phyloP scores from a whole-genome alignment of 768 basidiomycete genomes.

The Scleroderma citrinum region DNA sequence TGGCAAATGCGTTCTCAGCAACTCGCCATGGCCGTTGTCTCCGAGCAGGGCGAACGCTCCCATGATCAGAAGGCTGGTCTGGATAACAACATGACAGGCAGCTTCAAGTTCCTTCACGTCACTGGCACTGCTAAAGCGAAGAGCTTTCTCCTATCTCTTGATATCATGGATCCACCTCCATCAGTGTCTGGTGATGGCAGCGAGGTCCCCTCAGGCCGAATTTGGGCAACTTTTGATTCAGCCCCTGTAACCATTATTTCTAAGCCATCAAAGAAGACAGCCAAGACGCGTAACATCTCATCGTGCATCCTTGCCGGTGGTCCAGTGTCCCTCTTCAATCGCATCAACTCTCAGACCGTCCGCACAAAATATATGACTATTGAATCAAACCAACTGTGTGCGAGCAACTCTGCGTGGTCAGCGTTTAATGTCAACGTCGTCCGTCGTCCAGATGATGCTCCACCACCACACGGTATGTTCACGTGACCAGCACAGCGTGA shows the following conservation, averaged over 20 bases:
- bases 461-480: slow-evolving; percentile 56
- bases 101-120: slow-evolving; percentile 90
- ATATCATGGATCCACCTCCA: slow-evolving; percentile 72
- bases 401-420: slow-evolving; percentile 90
- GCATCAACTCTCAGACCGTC: slow-evolving; percentile 95
- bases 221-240: slow-evolving; percentile 91
- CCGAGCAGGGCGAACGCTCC: slow-evolving; percentile 76
- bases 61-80: slow-evolving; percentile 81
- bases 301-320: slow-evolving; percentile 87
- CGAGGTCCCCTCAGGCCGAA: slow-evolving; percentile 45
- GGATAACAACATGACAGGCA: slow-evolving; percentile 79
- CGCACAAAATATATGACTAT: slow-evolving; percentile 97
- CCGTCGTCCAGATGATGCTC: slow-evolving; percentile 60
- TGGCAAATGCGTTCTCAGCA: slow-evolving; percentile 79
- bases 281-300: slow-evolving; percentile 88
- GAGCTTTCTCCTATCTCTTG: slow-evolving; percentile 81
- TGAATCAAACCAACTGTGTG: slow-evolving; percentile 75
- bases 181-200: slow-evolving; percentile 37
- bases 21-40: slow-evolving; percentile 80
- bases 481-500: slow-evolving; percentile 42
- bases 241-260: slow-evolving; percentile 92
- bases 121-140: slow-evolving; percentile 85
- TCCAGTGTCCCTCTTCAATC: slow-evolving; percentile 89
- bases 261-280: slow-evolving; percentile 95
- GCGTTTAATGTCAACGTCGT: slow-evolving; percentile 92